Evolutionary conservation across 2,329 filamentous ascomycete species (phyloP).

Genomic region (Byssochlamys sp.): DNA sequence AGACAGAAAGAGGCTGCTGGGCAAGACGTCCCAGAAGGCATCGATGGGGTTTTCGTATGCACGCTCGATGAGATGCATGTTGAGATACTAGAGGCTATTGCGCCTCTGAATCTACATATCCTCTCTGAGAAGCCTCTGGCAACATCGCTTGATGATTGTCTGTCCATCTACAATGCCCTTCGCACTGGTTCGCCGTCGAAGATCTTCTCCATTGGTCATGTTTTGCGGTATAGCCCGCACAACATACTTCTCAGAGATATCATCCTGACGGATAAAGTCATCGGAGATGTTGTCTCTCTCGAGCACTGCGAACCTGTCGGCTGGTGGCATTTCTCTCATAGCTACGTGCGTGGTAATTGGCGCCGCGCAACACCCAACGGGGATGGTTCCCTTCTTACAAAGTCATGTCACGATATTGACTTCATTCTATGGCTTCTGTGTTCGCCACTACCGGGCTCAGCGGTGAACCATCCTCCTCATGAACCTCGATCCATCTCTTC

Average conservation of each 20-base stretch:
- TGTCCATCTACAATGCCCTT: constrained; percentile 52
- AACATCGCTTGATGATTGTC: constrained; percentile 66
- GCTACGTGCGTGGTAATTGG: constrained; percentile 89
- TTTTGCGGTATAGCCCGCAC: constrained; percentile 84
- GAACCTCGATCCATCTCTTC: constrained; percentile 68
- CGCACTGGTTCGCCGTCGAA: constrained; percentile 21
- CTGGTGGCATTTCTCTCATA: constrained; percentile 91
- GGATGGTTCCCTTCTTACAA: constrained; percentile 72
- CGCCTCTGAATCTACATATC: constrained; percentile 62
- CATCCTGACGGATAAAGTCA: constrained; percentile 61
- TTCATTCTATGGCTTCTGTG: constrained; percentile 84
- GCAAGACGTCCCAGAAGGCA: constrained; percentile 21
- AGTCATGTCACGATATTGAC: constrained; percentile 94
- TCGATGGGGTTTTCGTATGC: constrained; percentile 60
- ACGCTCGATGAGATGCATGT: constrained; percentile 83
- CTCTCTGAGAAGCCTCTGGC: constrained; percentile 94
- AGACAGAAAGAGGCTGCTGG: constrained; percentile 46
- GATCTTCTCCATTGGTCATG: constrained; percentile 87
- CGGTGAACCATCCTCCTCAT: constrained; percentile 46
- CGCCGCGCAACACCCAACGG: constrained; percentile 64
- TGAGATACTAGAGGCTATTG: constrained; percentile 66
- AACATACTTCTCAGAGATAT: constrained; percentile 76
- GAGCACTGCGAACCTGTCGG: constrained; percentile 92
- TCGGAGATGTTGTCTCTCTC: constrained; percentile 76
- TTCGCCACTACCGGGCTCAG: constrained; percentile 49